These are phyloP conservation scores for Solanum chacoense DNA, from an alignment of 305 asterid genomes.

Conservation along the genomic window DNA sequence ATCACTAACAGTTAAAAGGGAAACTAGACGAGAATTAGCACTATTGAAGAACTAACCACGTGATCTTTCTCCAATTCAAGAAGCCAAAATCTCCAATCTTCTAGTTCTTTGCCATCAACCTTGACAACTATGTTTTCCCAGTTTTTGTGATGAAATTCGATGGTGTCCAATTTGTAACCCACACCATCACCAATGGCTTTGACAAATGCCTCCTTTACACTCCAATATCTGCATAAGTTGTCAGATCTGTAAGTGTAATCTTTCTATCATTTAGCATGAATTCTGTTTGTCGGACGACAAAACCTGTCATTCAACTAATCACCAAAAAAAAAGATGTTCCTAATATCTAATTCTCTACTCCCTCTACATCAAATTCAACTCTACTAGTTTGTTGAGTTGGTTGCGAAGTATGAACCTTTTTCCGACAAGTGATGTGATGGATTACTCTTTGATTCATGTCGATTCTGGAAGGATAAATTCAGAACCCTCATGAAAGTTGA, in stretches of 20 bases:
- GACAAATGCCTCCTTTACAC: conserved; percentile 83
- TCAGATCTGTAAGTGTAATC: background rate
- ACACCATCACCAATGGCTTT: conserved; percentile 82
- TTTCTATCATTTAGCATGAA: background rate
- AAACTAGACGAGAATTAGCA: background rate
- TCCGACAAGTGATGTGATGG: no score
- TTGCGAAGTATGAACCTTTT: no score
- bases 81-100: conserved; percentile 87
- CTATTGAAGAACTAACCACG: conserved; percentile 32
- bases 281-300: background rate
- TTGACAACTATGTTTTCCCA: conserved; percentile 65
- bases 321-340: background rate
- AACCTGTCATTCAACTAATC: background rate
- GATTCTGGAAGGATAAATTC: background rate
- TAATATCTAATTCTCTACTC: background rate
- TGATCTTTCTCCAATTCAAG: conserved; percentile 39
- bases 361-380: background rate
- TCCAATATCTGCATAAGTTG: conserved; percentile 69
- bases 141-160: conserved; percentile 59
- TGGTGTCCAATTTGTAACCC: conserved; percentile 54
- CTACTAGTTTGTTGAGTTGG: background rate
- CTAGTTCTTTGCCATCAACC: conserved; percentile 52
- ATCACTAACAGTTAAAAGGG: background rate
- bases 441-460: no score
- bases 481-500: background rate